Evolutionary conservation across 139 green algal genomes (phyloP), one percentile per base, ranked within the genome.

Genomic region (Auxenochlorella pyrenoidosa): DNA sequence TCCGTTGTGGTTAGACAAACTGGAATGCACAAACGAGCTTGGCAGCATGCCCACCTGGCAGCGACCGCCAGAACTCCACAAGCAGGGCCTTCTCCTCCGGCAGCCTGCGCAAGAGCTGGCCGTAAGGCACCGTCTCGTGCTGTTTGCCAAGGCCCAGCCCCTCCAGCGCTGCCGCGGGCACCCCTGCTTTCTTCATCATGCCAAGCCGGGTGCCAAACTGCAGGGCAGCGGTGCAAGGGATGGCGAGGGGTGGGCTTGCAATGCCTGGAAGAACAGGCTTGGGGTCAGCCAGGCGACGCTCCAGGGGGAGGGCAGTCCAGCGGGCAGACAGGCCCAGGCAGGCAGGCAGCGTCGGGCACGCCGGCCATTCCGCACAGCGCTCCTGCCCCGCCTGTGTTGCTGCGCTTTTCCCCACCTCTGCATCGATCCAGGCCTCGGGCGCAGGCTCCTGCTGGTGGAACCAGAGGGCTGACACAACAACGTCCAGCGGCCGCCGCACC

Each of bases 51-150:
- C 12, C 47, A 85, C 80, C 80, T 41, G 73, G 72, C 0, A 59
- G 34, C 0, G 72, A 75, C 12, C 83, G 58, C 83, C 83, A 87
- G 21, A 87, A 87, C 71, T 87, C 83, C 83, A 87, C 70, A 51
- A 76, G 71, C 21, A 87, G 28, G 12, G 54, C 83, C 1, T 2
- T 36, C 51, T 87, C 83, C 72, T 79, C 44, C 0, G 83, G 72
- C 71, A 87, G 71, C 47, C 47, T 72, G 72, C 83, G 83, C 71
- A 87, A 72, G 54, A 82, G 40, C 34, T 82, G 71, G 51, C 83
- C 83, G 28, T 87, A 87, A 28, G 71, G 54, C 15, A 60, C 30
- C 3, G 44, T 28, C 26, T 54, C 80, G 21, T 51, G 83, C 71
- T 38, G n/a, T 10, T 76, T 12, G 43, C 30, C 36, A 4, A 87